Base-by-base conservation (phyloP, 1,139 yeast genomes). In the Lodderomyces margitis region DNA sequence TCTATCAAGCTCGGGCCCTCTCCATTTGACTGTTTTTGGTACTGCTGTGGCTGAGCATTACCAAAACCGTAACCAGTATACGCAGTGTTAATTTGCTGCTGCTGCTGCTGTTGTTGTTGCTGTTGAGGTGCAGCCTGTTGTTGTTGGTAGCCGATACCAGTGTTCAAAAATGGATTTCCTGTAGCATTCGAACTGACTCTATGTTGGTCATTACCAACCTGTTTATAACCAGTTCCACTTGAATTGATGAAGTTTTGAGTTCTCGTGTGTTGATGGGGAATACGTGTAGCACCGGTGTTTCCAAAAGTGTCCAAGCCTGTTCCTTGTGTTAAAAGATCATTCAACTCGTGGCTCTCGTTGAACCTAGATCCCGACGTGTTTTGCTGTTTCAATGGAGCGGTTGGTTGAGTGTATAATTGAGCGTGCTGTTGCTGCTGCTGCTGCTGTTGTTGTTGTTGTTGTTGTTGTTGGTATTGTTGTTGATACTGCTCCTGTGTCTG, bases 251-350 rank as follows among this genome's bases (percentile, higher is more conserved):
- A 89, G 16, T 79, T 82, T 14, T 83, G 81, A 7, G 94, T 81
- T 52, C 78, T 80, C 1, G 98, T 91, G 61, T 87, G 95, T 58
- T 92, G 98, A 41, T 95, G 95, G 10, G 98, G 96, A 45, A 92
- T 78, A 66, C 97, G 81, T 21, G 83, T 66, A 12, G 84, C 86
- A 41, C 98, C 98, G 5, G 88, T 83, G 62, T 92, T 92, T 63
- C 98, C 98, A 62, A 87, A 92, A 0, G 98, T 91, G 63, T 92
- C 98, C 44, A 89, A 71, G 19, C 97, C 98, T 1, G 96, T 87
- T 30, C 96, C 97, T 42, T 83, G 80, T 10, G 95, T 86, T 51
- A 91, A 74, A 45, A 91, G 70, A 46, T 78, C 76, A 63, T 91
- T 89, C 56, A 91, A 75, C 51, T 87, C 92, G 45, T 68, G 89